Percentiles rank a stretch among this genome's conserved stretches.
phyloP scores from a whole-genome alignment of 768 basidiomycete genomes.

The Tricholoma saponaceum region DNA sequence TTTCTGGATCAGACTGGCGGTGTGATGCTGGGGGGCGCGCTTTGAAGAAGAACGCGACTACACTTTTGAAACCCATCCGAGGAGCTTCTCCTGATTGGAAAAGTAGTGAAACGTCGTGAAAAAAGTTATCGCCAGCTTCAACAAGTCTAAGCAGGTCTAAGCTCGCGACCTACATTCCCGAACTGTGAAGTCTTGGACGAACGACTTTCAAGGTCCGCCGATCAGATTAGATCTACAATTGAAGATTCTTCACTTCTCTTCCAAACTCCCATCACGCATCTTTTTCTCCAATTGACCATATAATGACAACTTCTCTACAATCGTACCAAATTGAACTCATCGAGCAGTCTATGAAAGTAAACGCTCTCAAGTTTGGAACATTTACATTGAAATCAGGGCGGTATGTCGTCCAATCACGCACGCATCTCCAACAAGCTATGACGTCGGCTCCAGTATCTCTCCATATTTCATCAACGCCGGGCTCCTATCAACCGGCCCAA shows the following conservation, averaged over 20 bases:
- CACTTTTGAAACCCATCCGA: conserved; percentile 8
- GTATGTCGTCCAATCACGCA: conserved; percentile 39
- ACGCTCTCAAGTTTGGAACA: conserved; percentile 83
- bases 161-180: too few relatives aligned
- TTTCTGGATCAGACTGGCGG: conserved; percentile 12
- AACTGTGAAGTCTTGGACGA: too few relatives aligned
- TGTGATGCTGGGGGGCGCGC: conserved; percentile 3
- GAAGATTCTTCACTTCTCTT: too few relatives aligned
- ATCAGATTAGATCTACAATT: too few relatives aligned
- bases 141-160: too few relatives aligned
- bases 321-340: conserved; percentile 65
- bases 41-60: conserved; percentile 11
- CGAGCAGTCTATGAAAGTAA: conserved; percentile 58
- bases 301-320: conserved; percentile 32
- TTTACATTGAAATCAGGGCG: conserved; percentile 96
- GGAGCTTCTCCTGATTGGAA: not conserved
- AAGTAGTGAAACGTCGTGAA: too few relatives aligned
- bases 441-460: conserved; percentile 50
- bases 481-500: conserved; percentile 76
- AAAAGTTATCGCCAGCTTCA: too few relatives aligned
- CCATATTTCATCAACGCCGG: conserved; percentile 99
- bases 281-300: too few relatives aligned
- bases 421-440: not conserved
- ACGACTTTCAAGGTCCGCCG: too few relatives aligned
- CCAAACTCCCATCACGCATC: too few relatives aligned